Conservation (phyloP, 1,139 yeast species). For the Yamadazyma taylorii region DNA sequence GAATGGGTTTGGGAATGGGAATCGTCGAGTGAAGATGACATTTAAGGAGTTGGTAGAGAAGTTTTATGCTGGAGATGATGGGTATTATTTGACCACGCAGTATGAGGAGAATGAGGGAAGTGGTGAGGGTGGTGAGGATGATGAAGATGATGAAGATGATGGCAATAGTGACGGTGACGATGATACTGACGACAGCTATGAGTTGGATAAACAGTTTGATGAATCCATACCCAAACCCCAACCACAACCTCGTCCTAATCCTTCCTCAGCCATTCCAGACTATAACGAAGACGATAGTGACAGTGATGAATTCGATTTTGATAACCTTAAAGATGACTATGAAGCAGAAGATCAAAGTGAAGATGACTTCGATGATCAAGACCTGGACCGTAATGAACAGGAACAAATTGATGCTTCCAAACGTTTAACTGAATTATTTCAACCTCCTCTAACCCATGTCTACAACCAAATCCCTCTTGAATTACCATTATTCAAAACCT, state of each 20-base stretch:
- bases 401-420: neutral
- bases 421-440: conserved; percentile 48
- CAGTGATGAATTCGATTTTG: conserved; percentile 33
- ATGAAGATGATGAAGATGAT: conserved; percentile 18
- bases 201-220: conserved; percentile 13
- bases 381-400: too few species aligned
- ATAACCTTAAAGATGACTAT: conserved; percentile 51
- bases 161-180: conserved; percentile 15
- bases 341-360: conserved; percentile 33
- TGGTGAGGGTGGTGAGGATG: conserved; percentile 22
- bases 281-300: conserved; percentile 1
- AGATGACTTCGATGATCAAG: conserved; percentile 11
- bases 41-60: conserved; percentile 46
- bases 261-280: neutral
- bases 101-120: conserved; percentile 38
- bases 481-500: conserved; percentile 39
- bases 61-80: conserved; percentile 35
- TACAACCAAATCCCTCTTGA: conserved; percentile 36
- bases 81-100: conserved; percentile 66
- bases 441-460: conserved; percentile 59
- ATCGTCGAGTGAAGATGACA: conserved; percentile 47
- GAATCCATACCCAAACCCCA: conserved; percentile 5
- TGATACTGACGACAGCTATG: conserved; percentile 13
- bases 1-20: conserved; percentile 70
- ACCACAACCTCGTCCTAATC: conserved; percentile 2